Base-by-base conservation (phyloP, 2,329 filamentous ascomycete genomes). In the Calcarisporium arbuscula region DNA sequence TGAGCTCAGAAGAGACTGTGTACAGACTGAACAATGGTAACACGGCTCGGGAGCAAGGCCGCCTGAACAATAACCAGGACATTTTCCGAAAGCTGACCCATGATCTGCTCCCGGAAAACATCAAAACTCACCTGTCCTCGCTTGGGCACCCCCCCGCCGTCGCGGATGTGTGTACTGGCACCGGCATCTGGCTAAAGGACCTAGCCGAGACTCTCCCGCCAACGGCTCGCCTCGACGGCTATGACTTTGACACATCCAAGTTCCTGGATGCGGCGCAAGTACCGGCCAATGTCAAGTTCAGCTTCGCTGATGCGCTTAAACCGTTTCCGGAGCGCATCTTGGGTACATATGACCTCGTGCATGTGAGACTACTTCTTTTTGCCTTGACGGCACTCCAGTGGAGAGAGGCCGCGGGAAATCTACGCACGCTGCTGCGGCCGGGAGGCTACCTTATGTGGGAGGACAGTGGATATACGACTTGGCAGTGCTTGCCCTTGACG, bases 181-280 rank as follows among this genome's bases (percentile, higher is more conserved):
- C 44, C 1, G 46, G 41, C 5, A 33, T 49, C n/a, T 49, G 46
- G 44, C 45, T 47, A 5, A 23, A 18, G 9, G 39, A 45, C 18
- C 32, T 48, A 18, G 40, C 46, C 5, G 19, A 29, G 8, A 21
- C 30, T 14, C 29, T 49, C 5, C 40, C 44, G 1, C 14, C 27
- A 2, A 23, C 35, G 9, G 27, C 44, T n/a, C 28, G 35, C 16
- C 27, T 49, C 8, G 27, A 39, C 18, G 46, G 47, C 5, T 44
- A 34, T 20, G 46, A 47, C 23, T 34, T 47, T 23, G 45, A 47
- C 27, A 18, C 33, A 5, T 40, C 40, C 6, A 48, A 47, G 26
- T 49, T 47, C 20, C 44, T 38, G 4, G 21, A 28, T 6, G 14
- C 35, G 4, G 27, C 32, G 8, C 22, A 39, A 9, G 20, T 46